Conservation (phyloP, 2,329 filamentous ascomycete genomes). For the Cladophialophora chaetospira region DNA sequence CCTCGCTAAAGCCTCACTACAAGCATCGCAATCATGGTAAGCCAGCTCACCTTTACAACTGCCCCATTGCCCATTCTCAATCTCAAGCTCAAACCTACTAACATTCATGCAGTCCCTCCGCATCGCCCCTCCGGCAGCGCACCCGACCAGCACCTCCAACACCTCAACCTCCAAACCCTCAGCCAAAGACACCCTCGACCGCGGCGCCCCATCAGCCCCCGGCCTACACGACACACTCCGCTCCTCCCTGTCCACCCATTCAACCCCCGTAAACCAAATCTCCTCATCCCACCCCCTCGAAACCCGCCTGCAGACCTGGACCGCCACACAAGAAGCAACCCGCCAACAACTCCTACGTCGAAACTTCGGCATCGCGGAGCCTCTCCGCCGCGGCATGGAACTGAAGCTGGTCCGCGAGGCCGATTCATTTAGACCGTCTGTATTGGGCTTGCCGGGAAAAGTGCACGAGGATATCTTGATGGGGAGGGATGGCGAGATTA, state of each 20-base stretch:
- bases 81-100: not conserved
- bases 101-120: slow-evolving; percentile 70
- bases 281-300: slow-evolving; percentile 84
- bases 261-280: slow-evolving; percentile 45
- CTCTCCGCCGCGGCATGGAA: slow-evolving; percentile 91
- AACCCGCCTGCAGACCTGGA: slow-evolving; percentile 84
- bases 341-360: slow-evolving; percentile 88
- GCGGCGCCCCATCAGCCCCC: slow-evolving; percentile 83
- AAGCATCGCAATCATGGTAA: slow-evolving; percentile 1
- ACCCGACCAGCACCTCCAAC: slow-evolving; percentile 69
- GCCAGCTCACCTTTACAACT: not conserved
- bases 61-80: no score
- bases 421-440: slow-evolving; percentile 72
- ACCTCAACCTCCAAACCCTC: slow-evolving; percentile 56
- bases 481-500: slow-evolving; percentile 74
- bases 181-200: slow-evolving; percentile 43
- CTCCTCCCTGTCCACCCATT: slow-evolving; percentile 56
- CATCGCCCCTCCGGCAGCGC: slow-evolving; percentile 72
- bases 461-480: slow-evolving; percentile 88
- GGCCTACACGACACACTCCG: slow-evolving; percentile 94
- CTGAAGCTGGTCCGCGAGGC: slow-evolving; percentile 80
- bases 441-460: slow-evolving; percentile 55
- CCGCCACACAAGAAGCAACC: slow-evolving; percentile 79
- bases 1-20: not conserved
- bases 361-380: slow-evolving; percentile 89